Conservation (phyloP, 176 grass and related monocot genomes). For the Eleusine coracana region DNA sequence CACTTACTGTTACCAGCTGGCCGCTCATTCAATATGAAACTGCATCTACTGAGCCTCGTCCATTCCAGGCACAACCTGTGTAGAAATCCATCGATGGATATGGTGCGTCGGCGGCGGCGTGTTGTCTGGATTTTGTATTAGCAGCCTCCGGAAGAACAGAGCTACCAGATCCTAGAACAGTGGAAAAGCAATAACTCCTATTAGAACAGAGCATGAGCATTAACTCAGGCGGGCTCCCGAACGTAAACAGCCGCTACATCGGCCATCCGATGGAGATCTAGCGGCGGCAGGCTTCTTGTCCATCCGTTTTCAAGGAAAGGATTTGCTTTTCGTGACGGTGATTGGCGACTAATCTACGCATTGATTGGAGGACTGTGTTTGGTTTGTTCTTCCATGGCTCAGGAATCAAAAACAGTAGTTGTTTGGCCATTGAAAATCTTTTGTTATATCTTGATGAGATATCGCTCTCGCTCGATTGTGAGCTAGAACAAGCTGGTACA, state of each 20-base stretch:
- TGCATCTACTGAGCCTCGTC: too few relatives aligned
- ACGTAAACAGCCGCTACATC: too few relatives aligned
- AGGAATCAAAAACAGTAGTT: not conserved
- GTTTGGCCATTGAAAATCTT: not conserved
- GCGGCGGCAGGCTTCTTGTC: not conserved
- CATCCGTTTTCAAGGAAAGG: not conserved
- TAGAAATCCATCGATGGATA: not conserved
- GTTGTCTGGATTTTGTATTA: not conserved
- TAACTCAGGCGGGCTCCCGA: too few relatives aligned
- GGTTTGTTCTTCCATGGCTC: not conserved
- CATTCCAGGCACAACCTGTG: not conserved
- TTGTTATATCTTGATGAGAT: not conserved
- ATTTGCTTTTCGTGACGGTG: not conserved
- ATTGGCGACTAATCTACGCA: not conserved
- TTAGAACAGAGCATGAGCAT: too few relatives aligned
- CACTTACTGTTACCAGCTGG: not conserved
- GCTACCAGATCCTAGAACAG: not conserved
- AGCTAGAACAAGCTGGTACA: not conserved
- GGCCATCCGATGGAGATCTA: not conserved
- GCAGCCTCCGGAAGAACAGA: constrained; percentile 36
- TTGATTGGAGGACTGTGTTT: not conserved
- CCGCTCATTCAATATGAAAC: not conserved
- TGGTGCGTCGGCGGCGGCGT: not conserved
- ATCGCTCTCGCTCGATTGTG: not conserved
- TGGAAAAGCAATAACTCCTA: not conserved